phyloP scores from a whole-genome alignment of 192 early-diverging fungal species.

The Backusella circina region DNA sequence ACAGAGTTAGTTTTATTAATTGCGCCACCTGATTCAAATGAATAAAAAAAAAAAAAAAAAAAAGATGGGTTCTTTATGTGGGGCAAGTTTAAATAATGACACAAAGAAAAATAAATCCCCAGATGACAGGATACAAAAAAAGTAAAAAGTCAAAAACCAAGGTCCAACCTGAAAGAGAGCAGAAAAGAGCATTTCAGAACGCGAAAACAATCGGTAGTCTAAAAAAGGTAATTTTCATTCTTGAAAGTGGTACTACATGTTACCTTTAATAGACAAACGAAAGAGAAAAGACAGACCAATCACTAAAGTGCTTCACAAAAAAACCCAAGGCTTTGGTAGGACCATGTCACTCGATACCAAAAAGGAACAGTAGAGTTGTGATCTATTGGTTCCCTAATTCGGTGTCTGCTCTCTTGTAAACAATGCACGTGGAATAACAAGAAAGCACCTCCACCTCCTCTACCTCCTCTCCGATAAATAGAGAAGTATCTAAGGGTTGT shows the following conservation, averaged over 20 bases:
- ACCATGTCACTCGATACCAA: not conserved
- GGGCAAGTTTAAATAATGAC: not conserved
- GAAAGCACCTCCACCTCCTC: not conserved
- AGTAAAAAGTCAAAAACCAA: not conserved
- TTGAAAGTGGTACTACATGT: not conserved
- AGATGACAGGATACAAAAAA: slow-evolving; percentile 5
- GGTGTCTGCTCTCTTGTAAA: not conserved
- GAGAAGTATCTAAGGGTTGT: not conserved
- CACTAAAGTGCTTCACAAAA: not conserved
- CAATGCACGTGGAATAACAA: not conserved
- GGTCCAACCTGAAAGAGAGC: not conserved
- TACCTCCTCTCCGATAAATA: not conserved
- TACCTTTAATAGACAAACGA: not conserved
- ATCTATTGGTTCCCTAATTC: not conserved
- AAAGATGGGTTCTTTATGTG: not conserved
- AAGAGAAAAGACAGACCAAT: not conserved
- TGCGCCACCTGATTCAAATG: not conserved
- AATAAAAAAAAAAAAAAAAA: too few relatives aligned
- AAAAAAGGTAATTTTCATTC: not conserved
- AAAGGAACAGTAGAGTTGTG: not conserved
- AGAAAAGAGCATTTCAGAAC: not conserved
- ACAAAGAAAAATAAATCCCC: not conserved
- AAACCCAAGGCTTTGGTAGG: not conserved
- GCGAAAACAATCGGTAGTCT: not conserved
- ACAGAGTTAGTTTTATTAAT: not conserved